Conservation (phyloP, 768 basidiomycete species). For the Phanerochaete sordida region DNA sequence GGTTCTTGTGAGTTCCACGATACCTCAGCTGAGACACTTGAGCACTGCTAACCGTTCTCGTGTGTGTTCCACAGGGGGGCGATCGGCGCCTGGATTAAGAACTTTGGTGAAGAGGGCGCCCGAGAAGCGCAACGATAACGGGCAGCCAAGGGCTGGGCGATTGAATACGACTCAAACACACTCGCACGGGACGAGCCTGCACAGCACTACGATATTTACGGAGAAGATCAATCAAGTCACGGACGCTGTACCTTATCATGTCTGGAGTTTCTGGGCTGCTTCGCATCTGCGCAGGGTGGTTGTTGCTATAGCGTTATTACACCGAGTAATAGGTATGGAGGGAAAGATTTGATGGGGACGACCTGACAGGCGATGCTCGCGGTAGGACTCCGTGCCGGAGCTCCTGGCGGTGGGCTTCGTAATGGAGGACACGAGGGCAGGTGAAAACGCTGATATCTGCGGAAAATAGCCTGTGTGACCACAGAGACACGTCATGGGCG, state of each 20-base stretch:
- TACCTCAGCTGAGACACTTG: neutral
- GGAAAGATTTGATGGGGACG: neutral
- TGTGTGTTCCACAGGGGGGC: slow-evolving; percentile 56
- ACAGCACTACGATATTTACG: slow-evolving; percentile 13
- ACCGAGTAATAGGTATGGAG: slow-evolving; percentile 5
- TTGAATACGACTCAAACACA: neutral
- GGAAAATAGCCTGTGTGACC: neutral
- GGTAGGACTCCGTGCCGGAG: neutral
- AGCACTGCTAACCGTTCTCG: neutral
- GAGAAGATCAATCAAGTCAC: slow-evolving; percentile 5
- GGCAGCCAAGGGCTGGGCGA: neutral
- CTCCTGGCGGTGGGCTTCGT: neutral
- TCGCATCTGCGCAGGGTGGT: neutral
- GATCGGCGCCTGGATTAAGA: slow-evolving; percentile 98
- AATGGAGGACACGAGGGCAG: neutral
- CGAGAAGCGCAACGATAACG: slow-evolving; percentile 18
- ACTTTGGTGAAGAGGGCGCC: slow-evolving; percentile 56
- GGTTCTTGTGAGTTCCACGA: slow-evolving; percentile 75
- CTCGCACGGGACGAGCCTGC: neutral
- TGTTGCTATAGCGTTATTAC: slow-evolving; percentile 6
- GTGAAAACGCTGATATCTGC: neutral
- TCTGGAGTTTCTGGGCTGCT: neutral
- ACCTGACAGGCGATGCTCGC: neutral
- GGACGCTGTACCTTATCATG: slow-evolving; percentile 8
- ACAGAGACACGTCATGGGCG: neutral